Percentiles rank a stretch among this genome's conserved stretches.
Evolutionary conservation across 1,139 yeast species (phyloP).

Genomic region (Debaryomycetaceae sp.): DNA sequence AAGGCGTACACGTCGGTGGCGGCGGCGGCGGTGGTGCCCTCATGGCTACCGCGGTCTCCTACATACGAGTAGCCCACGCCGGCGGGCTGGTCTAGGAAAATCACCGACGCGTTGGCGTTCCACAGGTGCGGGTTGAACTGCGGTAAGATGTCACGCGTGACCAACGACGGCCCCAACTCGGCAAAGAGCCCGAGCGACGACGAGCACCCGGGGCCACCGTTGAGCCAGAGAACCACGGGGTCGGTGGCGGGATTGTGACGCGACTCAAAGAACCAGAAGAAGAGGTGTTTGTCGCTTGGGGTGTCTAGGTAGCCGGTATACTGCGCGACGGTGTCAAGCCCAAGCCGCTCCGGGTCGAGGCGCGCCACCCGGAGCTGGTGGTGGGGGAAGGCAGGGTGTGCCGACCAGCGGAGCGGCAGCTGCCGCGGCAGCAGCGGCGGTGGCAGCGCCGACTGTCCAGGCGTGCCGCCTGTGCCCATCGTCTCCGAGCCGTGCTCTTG

Average conservation of each 20-base stretch:
- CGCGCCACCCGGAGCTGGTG: constrained; percentile 24
- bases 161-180: constrained; percentile 83
- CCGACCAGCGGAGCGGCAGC: too few species aligned
- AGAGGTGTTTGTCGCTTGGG: constrained; percentile 62
- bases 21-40: constrained; percentile 63
- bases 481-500: too few species aligned
- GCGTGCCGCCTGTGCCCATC: too few species aligned
- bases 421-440: too few species aligned
- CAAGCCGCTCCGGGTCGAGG: constrained; percentile 36
- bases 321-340: constrained; percentile 56
- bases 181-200: constrained; percentile 84
- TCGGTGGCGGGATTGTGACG: constrained; percentile 84
- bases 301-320: constrained; percentile 64
- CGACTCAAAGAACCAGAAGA: constrained; percentile 87
- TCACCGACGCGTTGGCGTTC: constrained; percentile 86
- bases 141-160: constrained; percentile 63
- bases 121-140: constrained; percentile 75
- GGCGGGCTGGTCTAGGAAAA: constrained; percentile 92
- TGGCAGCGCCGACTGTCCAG: too few species aligned
- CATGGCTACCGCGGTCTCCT: constrained; percentile 45
- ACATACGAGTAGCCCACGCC: constrained; percentile 82
- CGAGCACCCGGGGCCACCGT: constrained; percentile 91
- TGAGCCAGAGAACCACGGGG: constrained; percentile 83
- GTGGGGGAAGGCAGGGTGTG: too few species aligned
- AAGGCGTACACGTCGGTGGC: constrained; percentile 77